Evolutionary conservation across 345 rosid species (phyloP).

Genomic region (Syzygium aromaticum): DNA sequence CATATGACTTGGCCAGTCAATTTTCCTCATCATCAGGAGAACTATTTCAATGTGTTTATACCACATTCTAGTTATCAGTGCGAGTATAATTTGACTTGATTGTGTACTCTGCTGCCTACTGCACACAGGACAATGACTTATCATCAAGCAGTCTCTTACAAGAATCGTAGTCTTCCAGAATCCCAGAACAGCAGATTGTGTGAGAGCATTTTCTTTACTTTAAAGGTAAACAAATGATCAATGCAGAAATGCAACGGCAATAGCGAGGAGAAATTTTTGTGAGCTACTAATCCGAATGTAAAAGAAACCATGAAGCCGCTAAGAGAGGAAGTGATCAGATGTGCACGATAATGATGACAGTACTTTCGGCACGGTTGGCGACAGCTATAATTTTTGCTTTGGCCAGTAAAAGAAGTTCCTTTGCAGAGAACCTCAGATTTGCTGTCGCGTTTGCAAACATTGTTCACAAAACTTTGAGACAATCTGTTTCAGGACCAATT

Average conservation of each 20-base stretch:
- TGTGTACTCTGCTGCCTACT: neutral
- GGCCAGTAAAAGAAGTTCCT: neutral
- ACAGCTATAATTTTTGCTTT: neutral
- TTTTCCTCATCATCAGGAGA: neutral
- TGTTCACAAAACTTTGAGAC: neutral
- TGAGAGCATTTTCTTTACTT: neutral
- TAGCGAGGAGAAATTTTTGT: neutral
- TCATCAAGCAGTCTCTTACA: neutral
- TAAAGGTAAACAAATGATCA: neutral
- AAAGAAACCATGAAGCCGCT: neutral
- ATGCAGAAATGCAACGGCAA: neutral
- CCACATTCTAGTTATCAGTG: neutral
- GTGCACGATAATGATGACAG: neutral
- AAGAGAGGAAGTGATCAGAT: neutral
- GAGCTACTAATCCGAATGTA: neutral
- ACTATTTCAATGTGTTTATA: neutral
- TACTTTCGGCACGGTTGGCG: accelerated
- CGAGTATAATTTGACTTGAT: neutral
- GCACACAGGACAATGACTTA: neutral
- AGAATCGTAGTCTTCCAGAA: neutral
- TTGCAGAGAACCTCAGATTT: neutral
- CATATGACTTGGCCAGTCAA: neutral
- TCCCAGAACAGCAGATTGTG: neutral
- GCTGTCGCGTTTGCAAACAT: neutral
- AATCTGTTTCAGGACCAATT: neutral